phyloP scores from a whole-genome alignment of 257 asterid species.

The Penstemon eatonii region DNA sequence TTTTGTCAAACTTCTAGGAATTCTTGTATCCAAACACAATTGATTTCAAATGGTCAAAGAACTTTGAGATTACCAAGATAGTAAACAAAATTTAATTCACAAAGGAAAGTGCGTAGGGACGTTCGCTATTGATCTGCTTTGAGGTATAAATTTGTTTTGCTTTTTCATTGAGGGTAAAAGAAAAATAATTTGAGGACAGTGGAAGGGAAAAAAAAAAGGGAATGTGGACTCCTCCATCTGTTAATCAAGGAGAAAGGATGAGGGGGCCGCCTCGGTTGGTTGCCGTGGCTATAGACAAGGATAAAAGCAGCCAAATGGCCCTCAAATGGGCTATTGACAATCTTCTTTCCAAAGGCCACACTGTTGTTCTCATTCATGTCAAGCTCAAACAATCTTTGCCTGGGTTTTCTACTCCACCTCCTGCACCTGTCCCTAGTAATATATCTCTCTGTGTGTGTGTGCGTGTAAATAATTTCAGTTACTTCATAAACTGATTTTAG shows the following conservation, averaged over 20 bases:
- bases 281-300: slow-evolving; percentile 53
- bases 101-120: too few relatives aligned
- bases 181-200: too few relatives aligned
- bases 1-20: slow-evolving; percentile 18
- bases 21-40: slow-evolving; percentile 17
- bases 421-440: slow-evolving; percentile 49
- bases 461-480: neutral
- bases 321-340: slow-evolving; percentile 74
- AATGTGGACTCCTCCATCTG: slow-evolving; percentile 35
- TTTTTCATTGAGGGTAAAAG: neutral
- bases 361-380: slow-evolving; percentile 68
- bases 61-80: slow-evolving; percentile 19
- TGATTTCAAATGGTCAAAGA: slow-evolving; percentile 20
- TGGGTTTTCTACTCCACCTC: slow-evolving; percentile 34
- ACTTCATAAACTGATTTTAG: neutral
- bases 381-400: slow-evolving; percentile 36
- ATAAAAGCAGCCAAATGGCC: slow-evolving; percentile 53
- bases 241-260: slow-evolving; percentile 27
- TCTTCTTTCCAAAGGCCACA: slow-evolving; percentile 64
- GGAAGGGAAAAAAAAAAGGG: neutral
- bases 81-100: neutral
- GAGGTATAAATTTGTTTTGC: neutral
- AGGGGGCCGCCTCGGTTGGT: slow-evolving; percentile 41
- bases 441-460: slow-evolving; percentile 14
- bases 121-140: neutral